A percentile compares a stretch with the other conserved stretches of the same genome.
Evolutionary conservation across 441 rosid genomes (phyloP).

Genomic region (Brassica balearica): DNA sequence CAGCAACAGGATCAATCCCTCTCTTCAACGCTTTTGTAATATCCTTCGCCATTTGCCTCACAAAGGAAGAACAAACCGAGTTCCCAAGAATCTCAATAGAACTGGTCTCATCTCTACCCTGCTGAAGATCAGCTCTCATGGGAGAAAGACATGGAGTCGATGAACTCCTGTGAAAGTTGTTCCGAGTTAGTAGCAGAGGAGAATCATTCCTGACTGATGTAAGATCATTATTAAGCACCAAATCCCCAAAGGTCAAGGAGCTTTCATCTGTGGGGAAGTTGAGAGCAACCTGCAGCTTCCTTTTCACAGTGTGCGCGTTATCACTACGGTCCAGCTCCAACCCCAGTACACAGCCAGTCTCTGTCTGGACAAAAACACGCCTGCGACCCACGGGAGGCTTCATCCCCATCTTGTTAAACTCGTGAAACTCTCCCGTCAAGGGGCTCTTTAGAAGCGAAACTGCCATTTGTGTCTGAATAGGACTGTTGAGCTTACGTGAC

Average conservation of each 20-base stretch:
- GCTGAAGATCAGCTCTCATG: constrained; percentile 45
- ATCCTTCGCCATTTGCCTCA: constrained; percentile 45
- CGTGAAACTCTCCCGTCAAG: constrained; percentile 39
- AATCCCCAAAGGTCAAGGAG: constrained; percentile 53
- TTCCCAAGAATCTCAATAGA: constrained; percentile 50
- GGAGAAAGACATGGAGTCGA: constrained; percentile 60
- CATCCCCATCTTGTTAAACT: constrained; percentile 40
- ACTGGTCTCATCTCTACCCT: constrained; percentile 45
- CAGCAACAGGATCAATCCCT: constrained; percentile 53
- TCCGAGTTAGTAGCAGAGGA: constrained; percentile 52
- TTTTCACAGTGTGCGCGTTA: constrained; percentile 52
- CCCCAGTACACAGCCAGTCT: constrained; percentile 55
- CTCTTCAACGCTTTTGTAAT: constrained; percentile 49
- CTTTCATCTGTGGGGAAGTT: constrained; percentile 55
- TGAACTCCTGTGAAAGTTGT: constrained; percentile 50
- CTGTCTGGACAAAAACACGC: constrained; percentile 56
- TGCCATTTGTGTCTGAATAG: constrained; percentile 52
- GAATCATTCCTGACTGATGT: constrained; percentile 50
- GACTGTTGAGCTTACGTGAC: constrained; percentile 48
- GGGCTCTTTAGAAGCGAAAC: constrained; percentile 43
- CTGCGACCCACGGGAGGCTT: constrained; percentile 49
- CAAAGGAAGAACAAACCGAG: constrained; percentile 32
- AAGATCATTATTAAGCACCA: constrained; percentile 50
- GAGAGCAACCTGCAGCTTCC: constrained; percentile 54
- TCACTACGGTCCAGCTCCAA: constrained; percentile 55